Conservation (phyloP, 805 yeast species). For the Spathaspora boniae region DNA sequence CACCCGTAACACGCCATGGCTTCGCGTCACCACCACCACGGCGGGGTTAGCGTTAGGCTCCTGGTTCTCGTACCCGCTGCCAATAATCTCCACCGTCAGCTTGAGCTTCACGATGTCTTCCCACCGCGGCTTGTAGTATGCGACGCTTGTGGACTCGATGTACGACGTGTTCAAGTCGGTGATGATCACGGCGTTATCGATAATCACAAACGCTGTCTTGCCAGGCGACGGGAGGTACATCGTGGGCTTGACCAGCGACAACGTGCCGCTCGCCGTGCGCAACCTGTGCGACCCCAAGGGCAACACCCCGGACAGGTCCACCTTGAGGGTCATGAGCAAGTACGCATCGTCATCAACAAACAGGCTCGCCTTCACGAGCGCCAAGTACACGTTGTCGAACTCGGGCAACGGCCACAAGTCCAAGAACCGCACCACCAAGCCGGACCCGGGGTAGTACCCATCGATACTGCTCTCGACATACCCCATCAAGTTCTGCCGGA, state of each 20-base stretch:
- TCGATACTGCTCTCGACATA: constrained; percentile 31
- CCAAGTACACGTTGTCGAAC: constrained; percentile 38
- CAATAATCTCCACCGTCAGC: constrained; percentile 49
- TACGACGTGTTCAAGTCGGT: constrained; percentile 51
- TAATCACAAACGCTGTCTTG: constrained; percentile 56
- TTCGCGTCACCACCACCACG: constrained; percentile 44
- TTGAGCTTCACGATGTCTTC: constrained; percentile 72
- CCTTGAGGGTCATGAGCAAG: constrained; percentile 52
- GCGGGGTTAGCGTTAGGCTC: constrained; percentile 38
- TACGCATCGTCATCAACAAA: constrained; percentile 24
- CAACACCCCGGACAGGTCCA: constrained; percentile 48
- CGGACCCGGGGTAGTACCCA: constrained; percentile 45
- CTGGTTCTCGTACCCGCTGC: constrained; percentile 52
- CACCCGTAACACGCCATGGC: constrained; percentile 60
- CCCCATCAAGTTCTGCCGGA: constrained; percentile 29
- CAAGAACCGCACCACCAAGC: constrained; percentile 48
- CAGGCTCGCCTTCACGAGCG: constrained; percentile 32
- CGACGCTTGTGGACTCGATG: constrained; percentile 14
- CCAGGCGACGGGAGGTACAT: constrained; percentile 58
- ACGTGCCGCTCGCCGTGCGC: constrained; percentile 22
- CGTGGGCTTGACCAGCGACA: constrained; percentile 36
- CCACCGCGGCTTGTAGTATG: constrained; percentile 56
- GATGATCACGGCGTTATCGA: constrained; percentile 59
- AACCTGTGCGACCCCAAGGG: constrained; percentile 65
- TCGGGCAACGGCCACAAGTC: constrained; percentile 53